phyloP scores from a whole-genome alignment of 2,329 filamentous ascomycete genomes.

The Pleomassaria siparia region DNA sequence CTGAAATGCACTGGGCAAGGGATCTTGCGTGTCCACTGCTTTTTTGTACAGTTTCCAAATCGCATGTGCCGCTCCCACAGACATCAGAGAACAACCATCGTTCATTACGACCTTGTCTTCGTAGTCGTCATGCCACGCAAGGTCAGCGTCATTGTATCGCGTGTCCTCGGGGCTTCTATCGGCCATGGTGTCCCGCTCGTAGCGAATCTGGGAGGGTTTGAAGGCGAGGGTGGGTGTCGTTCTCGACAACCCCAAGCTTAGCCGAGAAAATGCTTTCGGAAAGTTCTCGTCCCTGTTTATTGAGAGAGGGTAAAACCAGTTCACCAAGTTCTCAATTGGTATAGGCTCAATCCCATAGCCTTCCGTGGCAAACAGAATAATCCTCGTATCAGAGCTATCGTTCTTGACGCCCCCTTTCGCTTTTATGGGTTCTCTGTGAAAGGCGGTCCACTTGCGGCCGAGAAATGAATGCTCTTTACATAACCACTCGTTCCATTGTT shows the following conservation, averaged over 20 bases:
- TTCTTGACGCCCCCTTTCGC: constrained; percentile 28
- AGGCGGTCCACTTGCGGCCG: constrained; percentile 45
- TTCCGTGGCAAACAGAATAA: constrained; percentile 41
- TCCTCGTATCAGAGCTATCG: constrained; percentile 18
- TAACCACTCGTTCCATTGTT: constrained; percentile 40
- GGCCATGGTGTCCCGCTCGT: constrained; percentile 32
- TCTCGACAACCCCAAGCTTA: constrained; percentile 47
- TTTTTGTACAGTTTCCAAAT: constrained; percentile 57
- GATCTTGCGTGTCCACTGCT: constrained; percentile 58
- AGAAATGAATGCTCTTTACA: constrained; percentile 41
- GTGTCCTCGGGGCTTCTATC: constrained; percentile 37
- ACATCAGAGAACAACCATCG: constrained; percentile 65
- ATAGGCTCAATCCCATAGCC: constrained; percentile 28
- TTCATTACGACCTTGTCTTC: constrained; percentile 43
- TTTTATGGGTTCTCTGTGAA: constrained; percentile 43
- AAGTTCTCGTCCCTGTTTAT: constrained; percentile 40
- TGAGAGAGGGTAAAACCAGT: constrained; percentile 44
- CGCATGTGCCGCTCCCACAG: constrained; percentile 57
- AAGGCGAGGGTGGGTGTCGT: constrained; percentile 43
- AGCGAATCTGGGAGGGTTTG: constrained; percentile 38
- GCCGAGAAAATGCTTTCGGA: constrained; percentile 46
- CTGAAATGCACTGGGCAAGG: constrained; percentile 67
- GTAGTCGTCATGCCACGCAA: constrained; percentile 23
- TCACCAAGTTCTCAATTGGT: constrained; percentile 32
- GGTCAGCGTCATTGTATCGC: constrained; percentile 38